phyloP scores from a whole-genome alignment of 2,329 filamentous ascomycete species.

The Botrytis deweyae region DNA sequence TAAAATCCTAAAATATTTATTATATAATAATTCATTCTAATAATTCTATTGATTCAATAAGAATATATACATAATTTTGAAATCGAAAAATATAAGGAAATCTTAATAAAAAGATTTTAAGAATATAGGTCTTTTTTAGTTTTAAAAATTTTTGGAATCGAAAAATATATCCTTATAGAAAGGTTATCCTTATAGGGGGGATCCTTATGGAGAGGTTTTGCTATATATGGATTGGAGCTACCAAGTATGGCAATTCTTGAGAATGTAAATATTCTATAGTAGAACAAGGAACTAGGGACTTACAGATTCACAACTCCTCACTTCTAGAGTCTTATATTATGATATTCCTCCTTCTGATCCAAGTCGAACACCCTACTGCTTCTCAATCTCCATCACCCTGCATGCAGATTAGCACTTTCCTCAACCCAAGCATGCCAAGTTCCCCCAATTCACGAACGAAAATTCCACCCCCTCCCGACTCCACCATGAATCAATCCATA shows the following conservation, averaged over 20 bases:
- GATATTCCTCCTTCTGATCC: not conserved
- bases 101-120: too few relatives aligned
- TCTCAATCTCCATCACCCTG: not conserved
- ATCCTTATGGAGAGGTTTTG: too few relatives aligned
- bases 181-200: too few relatives aligned
- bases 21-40: too few relatives aligned
- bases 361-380: not conserved
- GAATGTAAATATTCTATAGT: not conserved
- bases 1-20: too few relatives aligned
- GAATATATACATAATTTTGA: too few relatives aligned
- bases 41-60: too few relatives aligned
- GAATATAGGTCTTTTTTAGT: too few relatives aligned
- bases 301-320: not conserved
- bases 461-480: not conserved
- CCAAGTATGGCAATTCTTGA: not conserved
- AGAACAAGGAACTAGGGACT: not conserved
- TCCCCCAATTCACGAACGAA: not conserved
- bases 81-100: too few relatives aligned
- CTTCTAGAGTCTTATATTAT: not conserved
- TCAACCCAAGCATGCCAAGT: not conserved
- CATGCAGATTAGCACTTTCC: not conserved
- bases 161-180: too few relatives aligned
- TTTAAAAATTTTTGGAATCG: too few relatives aligned
- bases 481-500: not conserved
- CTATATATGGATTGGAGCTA: not conserved